These are phyloP conservation scores for Mortierella sp. DNA, from an alignment of 371 early-diverging fungal species.

Conservation along the genomic window DNA sequence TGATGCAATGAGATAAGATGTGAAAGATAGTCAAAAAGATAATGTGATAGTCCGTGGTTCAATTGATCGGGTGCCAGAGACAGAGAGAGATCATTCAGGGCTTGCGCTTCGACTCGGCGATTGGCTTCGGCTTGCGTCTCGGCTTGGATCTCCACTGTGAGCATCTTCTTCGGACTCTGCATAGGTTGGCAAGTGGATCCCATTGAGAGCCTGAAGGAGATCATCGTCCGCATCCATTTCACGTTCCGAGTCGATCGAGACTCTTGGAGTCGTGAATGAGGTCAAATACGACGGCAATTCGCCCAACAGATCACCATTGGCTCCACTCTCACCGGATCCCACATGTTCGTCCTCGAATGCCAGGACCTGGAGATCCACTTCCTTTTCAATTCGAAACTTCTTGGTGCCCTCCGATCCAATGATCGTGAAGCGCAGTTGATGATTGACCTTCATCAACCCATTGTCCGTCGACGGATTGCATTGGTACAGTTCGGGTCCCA, in stretches of 20 bases:
- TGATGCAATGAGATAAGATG: no score
- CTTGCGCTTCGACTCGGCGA: slow-evolving; percentile 26
- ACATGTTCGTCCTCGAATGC: slow-evolving; percentile 37
- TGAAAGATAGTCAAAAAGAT: no score
- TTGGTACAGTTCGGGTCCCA: slow-evolving; percentile 32
- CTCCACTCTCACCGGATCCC: not conserved
- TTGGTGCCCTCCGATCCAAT: slow-evolving; percentile 30
- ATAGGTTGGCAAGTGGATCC: slow-evolving; percentile 43
- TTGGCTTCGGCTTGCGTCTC: slow-evolving; percentile 17
- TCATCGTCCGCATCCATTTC: slow-evolving; percentile 37
- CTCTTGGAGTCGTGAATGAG: slow-evolving; percentile 37
- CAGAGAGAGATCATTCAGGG: slow-evolving; percentile 35
- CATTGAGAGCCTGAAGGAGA: slow-evolving; percentile 20
- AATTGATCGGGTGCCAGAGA: no score
- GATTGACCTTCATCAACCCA: slow-evolving; percentile 44
- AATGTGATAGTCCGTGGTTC: no score
- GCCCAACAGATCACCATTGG: slow-evolving; percentile 5
- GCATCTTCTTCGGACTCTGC: slow-evolving; percentile 46
- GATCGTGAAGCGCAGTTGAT: slow-evolving; percentile 35
- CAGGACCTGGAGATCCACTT: slow-evolving; percentile 34
- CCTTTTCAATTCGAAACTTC: slow-evolving; percentile 34
- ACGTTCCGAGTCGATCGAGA: slow-evolving; percentile 31
- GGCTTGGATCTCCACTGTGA: slow-evolving; percentile 24
- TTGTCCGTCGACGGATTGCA: slow-evolving; percentile 48
- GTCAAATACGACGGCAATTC: slow-evolving; percentile 46